Percentiles rank a stretch among this genome's conserved stretches.
Evolutionary conservation across 345 rosid genomes (phyloP).

Genomic region (Jatropha curcas): DNA sequence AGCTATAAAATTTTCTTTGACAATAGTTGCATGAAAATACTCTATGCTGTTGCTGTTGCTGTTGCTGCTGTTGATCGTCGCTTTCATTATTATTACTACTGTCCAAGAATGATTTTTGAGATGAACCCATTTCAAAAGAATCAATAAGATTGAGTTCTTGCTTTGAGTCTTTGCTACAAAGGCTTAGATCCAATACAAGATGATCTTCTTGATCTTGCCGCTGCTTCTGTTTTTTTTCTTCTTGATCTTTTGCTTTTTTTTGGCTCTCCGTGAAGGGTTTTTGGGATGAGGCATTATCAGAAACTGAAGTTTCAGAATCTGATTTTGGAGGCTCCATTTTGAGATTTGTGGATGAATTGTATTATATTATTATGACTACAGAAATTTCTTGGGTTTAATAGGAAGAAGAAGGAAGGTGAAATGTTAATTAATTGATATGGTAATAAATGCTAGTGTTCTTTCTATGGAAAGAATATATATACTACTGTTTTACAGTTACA

Average conservation of each 20-base stretch:
- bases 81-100: conserved; percentile 34
- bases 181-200: conserved; percentile 64
- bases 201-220: neutral
- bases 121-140: conserved; percentile 32
- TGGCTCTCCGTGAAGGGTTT: conserved; percentile 15
- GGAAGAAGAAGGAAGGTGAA: conserved; percentile 25
- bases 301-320: conserved; percentile 40
- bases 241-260: neutral
- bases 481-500: conserved; percentile 38
- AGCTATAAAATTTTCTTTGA: conserved; percentile 39
- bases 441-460: conserved; percentile 18
- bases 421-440: conserved; percentile 17
- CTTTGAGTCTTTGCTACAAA: conserved; percentile 43
- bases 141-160: conserved; percentile 54
- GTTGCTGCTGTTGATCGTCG: too few species aligned
- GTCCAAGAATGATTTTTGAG: conserved; percentile 29
- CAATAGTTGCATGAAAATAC: conserved; percentile 41
- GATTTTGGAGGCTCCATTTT: conserved; percentile 46
- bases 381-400: conserved; percentile 25
- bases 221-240: conserved; percentile 8
- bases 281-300: conserved; percentile 20
- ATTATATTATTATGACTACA: neutral
- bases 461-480: conserved; percentile 7
- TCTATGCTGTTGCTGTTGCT: conserved; percentile 29
- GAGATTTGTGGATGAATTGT: neutral